Base-by-base conservation (phyloP, 441 rosid genomes). In the Gossypium davidsonii region DNA sequence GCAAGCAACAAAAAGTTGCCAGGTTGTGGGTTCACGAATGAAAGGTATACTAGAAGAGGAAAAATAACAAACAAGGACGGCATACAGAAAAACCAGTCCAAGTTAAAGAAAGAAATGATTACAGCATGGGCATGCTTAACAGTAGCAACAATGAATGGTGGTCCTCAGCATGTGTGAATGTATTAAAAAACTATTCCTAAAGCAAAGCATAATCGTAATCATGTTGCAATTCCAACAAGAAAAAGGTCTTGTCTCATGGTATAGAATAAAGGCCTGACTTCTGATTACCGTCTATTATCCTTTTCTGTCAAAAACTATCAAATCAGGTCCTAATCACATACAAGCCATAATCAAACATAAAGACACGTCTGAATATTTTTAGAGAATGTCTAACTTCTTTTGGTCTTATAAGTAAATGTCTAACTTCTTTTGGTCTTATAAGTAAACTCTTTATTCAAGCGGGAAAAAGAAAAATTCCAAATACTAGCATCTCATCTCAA, bases 251-350 rank as follows among this genome's bases (percentile, higher is more conserved):
- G n/a, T 28, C 23, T 48, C 55, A 25, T n/a, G 6, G 21, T 3
- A 67, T 44, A 46, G 70, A 46, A 42, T 23, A 37, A 67, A 67
- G 42, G 42, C 39, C 57, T 3, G 42, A 66, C 70, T 67, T 67
- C 23, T 8, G 21, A 48, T 23, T 67, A 17, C 71, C n/a, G 10
- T 67, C 34, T 66, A 23, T 20, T 12, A 44, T 46, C 37, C 70
- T 26, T 44, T 65, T 21, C 56, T 66, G 1, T 20, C 4, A 28
- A 49, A 44, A 67, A 49, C 71, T 25, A 67, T 51, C 58, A 67
- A 26, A 17, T 25, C 59, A 67, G 59, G 9, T 15, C 26, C 11
- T 39, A 61, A 15, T 61, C 23, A 31, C 11, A 3, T 1, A 31
- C 12, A 14, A 61, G 14, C 28, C 69, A 42, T 64, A 42, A 39